Conservation (phyloP, 306 rosid species). For the Rosa lucieae region DNA sequence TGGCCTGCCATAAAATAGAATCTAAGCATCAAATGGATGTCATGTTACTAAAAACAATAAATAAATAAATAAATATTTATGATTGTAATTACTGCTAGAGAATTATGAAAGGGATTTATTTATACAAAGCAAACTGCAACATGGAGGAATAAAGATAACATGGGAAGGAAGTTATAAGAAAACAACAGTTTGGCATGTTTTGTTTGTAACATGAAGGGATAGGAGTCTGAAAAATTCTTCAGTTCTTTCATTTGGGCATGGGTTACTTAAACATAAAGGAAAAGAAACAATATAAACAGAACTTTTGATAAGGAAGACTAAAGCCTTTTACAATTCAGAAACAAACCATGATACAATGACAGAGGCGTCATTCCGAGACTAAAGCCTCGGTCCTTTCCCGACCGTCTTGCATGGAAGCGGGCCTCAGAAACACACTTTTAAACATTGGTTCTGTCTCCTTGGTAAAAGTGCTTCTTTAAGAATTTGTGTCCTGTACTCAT, state of each 20-base stretch:
- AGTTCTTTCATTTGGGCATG: not conserved
- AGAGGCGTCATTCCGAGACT: not conserved
- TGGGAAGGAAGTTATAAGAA: not conserved
- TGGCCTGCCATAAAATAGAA: constrained; percentile 40
- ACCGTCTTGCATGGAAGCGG: not conserved
- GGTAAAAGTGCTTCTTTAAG: not conserved
- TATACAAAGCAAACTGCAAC: not conserved
- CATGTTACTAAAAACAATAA: not conserved
- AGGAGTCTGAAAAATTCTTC: not conserved
- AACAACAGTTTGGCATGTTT: not conserved
- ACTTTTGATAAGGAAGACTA: not conserved
- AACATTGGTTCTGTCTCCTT: not conserved
- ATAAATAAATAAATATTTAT: not conserved
- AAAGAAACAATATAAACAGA: not conserved
- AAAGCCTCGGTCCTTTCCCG: not conserved
- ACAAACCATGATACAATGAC: not conserved
- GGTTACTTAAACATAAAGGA: not conserved
- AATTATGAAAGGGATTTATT: not conserved
- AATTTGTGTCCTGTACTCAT: not conserved
- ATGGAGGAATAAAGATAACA: not conserved
- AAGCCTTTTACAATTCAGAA: not conserved
- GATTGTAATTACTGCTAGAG: not conserved
- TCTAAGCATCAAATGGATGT: not conserved
- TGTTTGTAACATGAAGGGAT: not conserved
- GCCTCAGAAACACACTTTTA: not conserved